phyloP scores from a whole-genome alignment of 192 early-diverging fungal genomes.

The Thamnidium elegans region DNA sequence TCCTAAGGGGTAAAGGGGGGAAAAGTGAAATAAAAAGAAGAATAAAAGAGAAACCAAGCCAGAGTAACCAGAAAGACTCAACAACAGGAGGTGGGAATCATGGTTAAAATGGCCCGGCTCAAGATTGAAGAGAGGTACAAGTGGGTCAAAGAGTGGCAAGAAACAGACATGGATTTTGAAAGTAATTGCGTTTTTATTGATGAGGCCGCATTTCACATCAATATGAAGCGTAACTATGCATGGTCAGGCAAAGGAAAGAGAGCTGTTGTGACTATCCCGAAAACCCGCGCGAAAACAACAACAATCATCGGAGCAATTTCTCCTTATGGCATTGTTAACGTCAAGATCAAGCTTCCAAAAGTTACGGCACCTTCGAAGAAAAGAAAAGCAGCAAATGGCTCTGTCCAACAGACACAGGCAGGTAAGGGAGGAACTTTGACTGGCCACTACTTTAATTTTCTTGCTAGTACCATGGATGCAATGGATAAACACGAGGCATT shows the following conservation, averaged over 20 bases:
- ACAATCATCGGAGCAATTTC: slow-evolving; percentile 15
- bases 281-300: slow-evolving; percentile 1
- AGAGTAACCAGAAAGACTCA: too few species aligned
- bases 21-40: too few species aligned
- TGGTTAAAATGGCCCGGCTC: too few species aligned
- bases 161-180: slow-evolving; percentile 14
- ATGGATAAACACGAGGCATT: slow-evolving; percentile 14
- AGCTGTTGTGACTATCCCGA: slow-evolving; percentile 12
- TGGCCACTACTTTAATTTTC: slow-evolving; percentile 6
- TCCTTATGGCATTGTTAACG: slow-evolving; percentile 5
- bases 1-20: too few species aligned
- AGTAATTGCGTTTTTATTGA: slow-evolving; percentile 24
- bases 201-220: slow-evolving; percentile 20
- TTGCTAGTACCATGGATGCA: slow-evolving; percentile 10
- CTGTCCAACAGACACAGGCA: background rate
- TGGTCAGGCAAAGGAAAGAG: slow-evolving; percentile 1
- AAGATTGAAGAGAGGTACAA: slow-evolving; percentile 13
- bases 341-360: background rate
- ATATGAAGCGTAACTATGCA: slow-evolving; percentile 1
- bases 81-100: too few species aligned
- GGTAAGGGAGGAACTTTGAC: too few species aligned
- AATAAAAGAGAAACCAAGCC: too few species aligned
- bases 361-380: background rate
- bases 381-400: background rate
- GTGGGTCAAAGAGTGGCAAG: slow-evolving; percentile 1